phyloP scores from a whole-genome alignment of 345 rosid genomes.

The Eucalyptus decipiens region DNA sequence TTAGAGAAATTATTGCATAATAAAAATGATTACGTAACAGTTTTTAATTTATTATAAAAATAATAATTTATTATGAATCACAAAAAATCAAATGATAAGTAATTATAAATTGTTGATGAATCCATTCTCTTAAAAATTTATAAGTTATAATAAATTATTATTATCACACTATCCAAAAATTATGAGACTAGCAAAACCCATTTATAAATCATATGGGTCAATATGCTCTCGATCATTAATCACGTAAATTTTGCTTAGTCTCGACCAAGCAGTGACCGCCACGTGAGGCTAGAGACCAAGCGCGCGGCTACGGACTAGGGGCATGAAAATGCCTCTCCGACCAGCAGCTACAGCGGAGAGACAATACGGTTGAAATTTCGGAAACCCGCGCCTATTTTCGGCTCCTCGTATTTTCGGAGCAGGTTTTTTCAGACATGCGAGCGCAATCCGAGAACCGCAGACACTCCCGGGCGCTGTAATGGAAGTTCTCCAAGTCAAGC shows the following conservation, averaged over 20 bases:
- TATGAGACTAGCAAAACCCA: too few relatives aligned
- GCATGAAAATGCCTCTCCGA: neutral
- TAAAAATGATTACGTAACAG: accelerated
- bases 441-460: neutral
- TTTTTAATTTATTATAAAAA: too few relatives aligned
- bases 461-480: neutral
- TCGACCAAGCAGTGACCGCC: neutral
- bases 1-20: neutral
- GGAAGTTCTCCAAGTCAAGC: neutral
- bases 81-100: too few relatives aligned
- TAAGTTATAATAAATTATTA: too few relatives aligned
- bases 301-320: accelerated
- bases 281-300: neutral
- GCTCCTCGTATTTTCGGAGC: neutral
- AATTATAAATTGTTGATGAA: too few relatives aligned
- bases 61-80: too few relatives aligned
- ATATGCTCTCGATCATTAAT: neutral
- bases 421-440: neutral
- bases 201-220: neutral
- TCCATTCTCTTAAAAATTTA: too few relatives aligned
- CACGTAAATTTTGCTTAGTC: too few relatives aligned
- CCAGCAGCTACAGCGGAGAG: neutral
- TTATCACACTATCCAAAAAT: too few relatives aligned
- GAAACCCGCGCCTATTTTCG: neutral
- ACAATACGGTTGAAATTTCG: neutral